Base-by-base conservation (phyloP, 106 monocot species). In the Acanthochlamys bracteata region DNA sequence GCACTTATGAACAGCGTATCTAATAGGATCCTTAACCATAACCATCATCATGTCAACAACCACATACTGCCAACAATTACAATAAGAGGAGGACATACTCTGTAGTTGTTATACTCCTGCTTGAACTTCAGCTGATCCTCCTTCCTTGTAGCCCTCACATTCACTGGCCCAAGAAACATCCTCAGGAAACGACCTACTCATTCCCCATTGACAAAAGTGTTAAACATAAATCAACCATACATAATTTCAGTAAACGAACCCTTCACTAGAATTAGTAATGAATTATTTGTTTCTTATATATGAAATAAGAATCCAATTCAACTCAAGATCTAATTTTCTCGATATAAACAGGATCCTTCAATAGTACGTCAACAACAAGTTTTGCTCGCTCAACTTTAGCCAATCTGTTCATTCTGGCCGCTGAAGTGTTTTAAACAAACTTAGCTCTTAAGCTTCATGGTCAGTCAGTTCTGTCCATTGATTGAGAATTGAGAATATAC, bases 101-200 rank as follows among this genome's bases (percentile, higher is more conserved):
- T 85, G 63, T 88, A 96, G 47, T 74, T 88, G 70, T 96, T 96
- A 68, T 96, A 96, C 70, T 96, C 96, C 54, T 96, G 84, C 65
- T 96, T 96, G 41, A 96, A 71, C 74, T 91, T 96, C 57, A 88
- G 78, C 57, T 77, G 82, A 42, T 87, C 82, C 59, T 96, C 96
- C 59, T 96, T 96, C 70, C 90, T 71, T 24, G 68, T 83, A 17
- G 82, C 90, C 22, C 84, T 82, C 24, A 96, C 82, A 74, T 85
- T 88, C 7, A 96, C 69, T 25, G 96, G 90, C 42, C 96, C 96
- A 42, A 96, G 88, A 69, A 98, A 85, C 72, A 85, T 85, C 78
- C 72, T 88, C 76, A 98, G 66, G 65, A 98, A 98, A 25, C 75
- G 67, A 17, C 88, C 96, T 98, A 55, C 41, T 23, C n/a, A 43